A percentile compares a stretch with the other conserved stretches of the same genome.
Conservation (phyloP, 495 filamentous ascomycete species). For the Daldinia grandis region DNA sequence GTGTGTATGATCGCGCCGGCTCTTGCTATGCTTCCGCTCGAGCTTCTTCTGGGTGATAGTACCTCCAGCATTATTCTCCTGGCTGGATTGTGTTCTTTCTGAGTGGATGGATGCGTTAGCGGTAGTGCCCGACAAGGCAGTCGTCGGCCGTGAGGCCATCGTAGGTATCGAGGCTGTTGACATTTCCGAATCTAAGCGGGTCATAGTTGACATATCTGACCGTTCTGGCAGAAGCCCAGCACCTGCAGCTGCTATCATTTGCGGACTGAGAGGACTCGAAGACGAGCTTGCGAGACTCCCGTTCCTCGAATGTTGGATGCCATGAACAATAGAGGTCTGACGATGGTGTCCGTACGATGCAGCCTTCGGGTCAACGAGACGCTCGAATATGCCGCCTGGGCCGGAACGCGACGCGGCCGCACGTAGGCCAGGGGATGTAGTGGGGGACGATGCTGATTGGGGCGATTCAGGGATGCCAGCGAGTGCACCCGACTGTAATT, state of each 20-base stretch:
- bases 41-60: conserved; percentile 56
- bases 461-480: conserved; percentile 53
- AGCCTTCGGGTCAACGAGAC: conserved; percentile 59
- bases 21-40: conserved; percentile 72
- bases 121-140: conserved; percentile 56
- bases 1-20: conserved; percentile 75
- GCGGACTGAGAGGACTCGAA: conserved; percentile 82
- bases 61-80: conserved; percentile 35
- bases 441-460: conserved; percentile 40
- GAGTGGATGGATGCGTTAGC: conserved; percentile 43
- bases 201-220: conserved; percentile 53
- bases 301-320: conserved; percentile 91
- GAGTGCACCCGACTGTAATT: conserved; percentile 57
- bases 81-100: conserved; percentile 49
- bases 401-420: conserved; percentile 50
- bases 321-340: conserved; percentile 94
- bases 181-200: conserved; percentile 53
- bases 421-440: conserved; percentile 47
- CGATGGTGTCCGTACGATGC: conserved; percentile 85
- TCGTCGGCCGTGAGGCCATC: conserved; percentile 48
- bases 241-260: conserved; percentile 77
- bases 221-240: conserved; percentile 56
- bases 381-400: conserved; percentile 69
- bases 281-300: conserved; percentile 68
- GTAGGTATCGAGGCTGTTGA: conserved; percentile 41